Evolutionary conservation across 2,329 filamentous ascomycete genomes (phyloP), one percentile per base, ranked within the genome.

Genomic region (Trichoderma sp.): DNA sequence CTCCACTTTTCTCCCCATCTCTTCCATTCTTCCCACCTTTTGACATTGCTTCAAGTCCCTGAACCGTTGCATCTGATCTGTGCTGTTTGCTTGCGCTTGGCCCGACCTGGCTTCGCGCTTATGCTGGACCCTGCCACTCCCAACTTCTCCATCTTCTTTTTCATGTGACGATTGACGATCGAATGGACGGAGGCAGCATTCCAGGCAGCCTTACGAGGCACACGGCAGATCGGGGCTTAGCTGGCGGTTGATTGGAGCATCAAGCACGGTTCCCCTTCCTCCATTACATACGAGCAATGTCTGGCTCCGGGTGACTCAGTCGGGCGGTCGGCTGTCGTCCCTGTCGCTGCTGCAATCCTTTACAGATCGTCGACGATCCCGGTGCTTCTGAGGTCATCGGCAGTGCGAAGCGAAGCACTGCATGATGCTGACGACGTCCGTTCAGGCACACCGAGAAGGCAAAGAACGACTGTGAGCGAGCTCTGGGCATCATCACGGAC

Each of bases 151-250:
- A 5, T 28, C 30, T 39, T 3, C 10, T 12, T 14, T 39, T 5
- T 14, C 34, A 39, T 39, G 34, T 39, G 34, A 39, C 14, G 34
- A 3, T 39, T 14, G 34, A 39, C 34, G 34, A 39, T 39, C 34
- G 30, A 30, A 30, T 30, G 7, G 28, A 30, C 7, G 7, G 34
- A 39, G 12, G 34, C 1, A 39, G 34, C 7, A 39, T 14, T 44
- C 52, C 44, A 58, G 62, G 62, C 47, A 64, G 62, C 62, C 62
- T 64, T 51, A 26, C 62, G 44, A 64, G 62, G 62, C 54, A 52
- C 19, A 4, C 26, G 44, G 26, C 43, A 19, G 43, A 47, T n/a
- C 24, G 60, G 56, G 50, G 60, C 60, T 55, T 47, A 56, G 48
- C 48, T 17, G 56, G 34, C 34, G 7, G 6, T n/a, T 15, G 15